Evolutionary conservation across 306 rosid genomes (phyloP).

Genomic region (Trifolium repens): DNA sequence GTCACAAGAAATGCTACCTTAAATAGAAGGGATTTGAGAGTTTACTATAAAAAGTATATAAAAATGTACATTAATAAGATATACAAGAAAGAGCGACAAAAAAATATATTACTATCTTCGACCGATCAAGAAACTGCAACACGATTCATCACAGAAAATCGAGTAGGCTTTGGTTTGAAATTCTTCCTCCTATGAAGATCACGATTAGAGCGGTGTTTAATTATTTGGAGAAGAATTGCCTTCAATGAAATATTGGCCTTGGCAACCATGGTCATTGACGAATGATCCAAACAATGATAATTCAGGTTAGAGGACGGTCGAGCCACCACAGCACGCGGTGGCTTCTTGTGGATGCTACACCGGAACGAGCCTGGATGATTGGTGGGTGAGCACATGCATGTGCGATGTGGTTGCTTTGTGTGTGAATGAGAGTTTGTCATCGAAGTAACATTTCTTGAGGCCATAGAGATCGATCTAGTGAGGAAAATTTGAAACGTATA

Average conservation of each 20-base stretch:
- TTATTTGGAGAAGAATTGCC: constrained; percentile 53
- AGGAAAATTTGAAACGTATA: background rate
- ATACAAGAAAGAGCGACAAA: background rate
- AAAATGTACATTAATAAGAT: background rate
- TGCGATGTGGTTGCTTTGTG: constrained; percentile 38
- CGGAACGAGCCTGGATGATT: constrained; percentile 74
- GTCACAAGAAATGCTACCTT: background rate
- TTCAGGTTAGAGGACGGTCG: background rate
- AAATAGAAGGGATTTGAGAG: background rate
- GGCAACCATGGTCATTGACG: background rate
- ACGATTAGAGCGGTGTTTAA: constrained; percentile 53
- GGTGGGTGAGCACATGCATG: constrained; percentile 71
- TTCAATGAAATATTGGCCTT: constrained; percentile 41
- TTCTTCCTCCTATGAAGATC: constrained; percentile 54
- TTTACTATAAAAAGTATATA: background rate
- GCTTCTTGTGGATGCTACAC: constrained; percentile 63
- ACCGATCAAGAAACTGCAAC: constrained; percentile 47
- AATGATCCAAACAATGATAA: background rate
- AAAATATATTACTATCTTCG: background rate
- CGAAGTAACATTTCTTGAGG: constrained; percentile 37
- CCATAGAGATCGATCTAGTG: constrained; percentile 37
- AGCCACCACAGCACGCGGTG: background rate
- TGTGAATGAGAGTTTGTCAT: constrained; percentile 7
- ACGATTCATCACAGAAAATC: constrained; percentile 54
- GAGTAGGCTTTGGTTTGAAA: constrained; percentile 56